Percentiles rank a stretch among this genome's conserved stretches.
Conservation (phyloP, 1,284 basidiomycete species). For the Rhodotorula sp. region DNA sequence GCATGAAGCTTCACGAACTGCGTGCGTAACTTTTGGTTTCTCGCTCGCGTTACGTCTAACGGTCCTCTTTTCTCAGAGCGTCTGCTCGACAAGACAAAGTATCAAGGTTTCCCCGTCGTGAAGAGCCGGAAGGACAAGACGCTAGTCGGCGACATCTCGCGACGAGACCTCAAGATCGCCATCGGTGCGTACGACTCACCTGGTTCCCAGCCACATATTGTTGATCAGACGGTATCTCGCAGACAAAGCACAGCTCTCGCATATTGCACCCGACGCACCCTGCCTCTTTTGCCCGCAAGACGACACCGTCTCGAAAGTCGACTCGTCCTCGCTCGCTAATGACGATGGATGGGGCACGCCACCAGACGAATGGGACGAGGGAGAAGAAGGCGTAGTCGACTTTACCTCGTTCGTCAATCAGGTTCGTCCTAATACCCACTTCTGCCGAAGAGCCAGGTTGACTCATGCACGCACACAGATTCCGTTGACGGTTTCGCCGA, state of each 20-base stretch:
- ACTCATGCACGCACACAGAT: conserved; percentile 57
- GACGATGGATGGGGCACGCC: conserved; percentile 1
- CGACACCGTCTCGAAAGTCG: conserved; percentile 5
- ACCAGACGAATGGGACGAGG: conserved; percentile 41
- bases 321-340: no score
- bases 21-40: conserved; percentile 56
- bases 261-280: conserved; percentile 61
- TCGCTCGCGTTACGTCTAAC: not conserved
- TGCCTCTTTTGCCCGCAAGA: conserved; percentile 61
- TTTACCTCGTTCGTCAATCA: conserved; percentile 91
- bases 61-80: conserved; percentile 55
- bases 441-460: not conserved
- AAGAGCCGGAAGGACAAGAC: conserved; percentile 55
- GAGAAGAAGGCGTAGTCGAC: conserved; percentile 55
- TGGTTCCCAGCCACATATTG: not conserved
- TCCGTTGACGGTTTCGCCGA: conserved; percentile 87
- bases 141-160: conserved; percentile 83
- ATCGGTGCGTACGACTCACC: conserved; percentile 59
- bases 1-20: conserved; percentile 72
- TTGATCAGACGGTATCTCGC: not conserved
- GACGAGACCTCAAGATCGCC: conserved; percentile 79
- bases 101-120: conserved; percentile 90
- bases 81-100: conserved; percentile 65
- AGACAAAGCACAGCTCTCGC: conserved; percentile 69
- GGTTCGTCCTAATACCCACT: conserved; percentile 53